These are phyloP conservation scores for Larix sibirica DNA, from an alignment of 83 land plant genomes.

Conservation along the genomic window DNA sequence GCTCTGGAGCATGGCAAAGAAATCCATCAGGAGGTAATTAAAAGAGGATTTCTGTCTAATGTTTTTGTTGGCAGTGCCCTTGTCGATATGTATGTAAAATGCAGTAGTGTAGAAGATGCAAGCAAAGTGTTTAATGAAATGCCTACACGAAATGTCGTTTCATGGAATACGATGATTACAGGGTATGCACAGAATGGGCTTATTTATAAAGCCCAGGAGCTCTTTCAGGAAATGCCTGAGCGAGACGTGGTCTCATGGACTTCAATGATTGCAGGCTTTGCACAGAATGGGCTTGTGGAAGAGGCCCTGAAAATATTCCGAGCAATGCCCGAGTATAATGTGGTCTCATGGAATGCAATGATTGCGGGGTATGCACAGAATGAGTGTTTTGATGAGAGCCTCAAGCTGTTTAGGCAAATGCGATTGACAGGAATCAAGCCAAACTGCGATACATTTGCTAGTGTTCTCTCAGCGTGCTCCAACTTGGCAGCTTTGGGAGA, in stretches of 20 bases:
- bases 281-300: slow-evolving; percentile 15
- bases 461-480: slow-evolving; percentile 29
- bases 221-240: slow-evolving; percentile 7
- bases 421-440: not conserved
- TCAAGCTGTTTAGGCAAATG: slow-evolving; percentile 9
- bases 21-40: slow-evolving; percentile 14
- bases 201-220: slow-evolving; percentile 14
- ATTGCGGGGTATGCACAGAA: slow-evolving; percentile 22
- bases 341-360: slow-evolving; percentile 24
- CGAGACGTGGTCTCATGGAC: slow-evolving; percentile 18
- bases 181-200: slow-evolving; percentile 11
- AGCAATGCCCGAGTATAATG: slow-evolving; percentile 12
- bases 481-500: not conserved
- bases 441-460: slow-evolving; percentile 17
- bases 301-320: slow-evolving; percentile 12
- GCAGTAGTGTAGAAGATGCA: not conserved
- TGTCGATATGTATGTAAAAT: slow-evolving; percentile 14
- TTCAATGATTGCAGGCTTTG: slow-evolving; percentile 17
- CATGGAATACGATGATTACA: not conserved
- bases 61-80: not conserved
- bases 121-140: slow-evolving; percentile 1
- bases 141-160: not conserved
- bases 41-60: slow-evolving; percentile 1
- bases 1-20: slow-evolving; percentile 4
- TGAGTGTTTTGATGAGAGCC: slow-evolving; percentile 13